phyloP scores from a whole-genome alignment of 202 grass and related monocot genomes.

The Zizania palustris region DNA sequence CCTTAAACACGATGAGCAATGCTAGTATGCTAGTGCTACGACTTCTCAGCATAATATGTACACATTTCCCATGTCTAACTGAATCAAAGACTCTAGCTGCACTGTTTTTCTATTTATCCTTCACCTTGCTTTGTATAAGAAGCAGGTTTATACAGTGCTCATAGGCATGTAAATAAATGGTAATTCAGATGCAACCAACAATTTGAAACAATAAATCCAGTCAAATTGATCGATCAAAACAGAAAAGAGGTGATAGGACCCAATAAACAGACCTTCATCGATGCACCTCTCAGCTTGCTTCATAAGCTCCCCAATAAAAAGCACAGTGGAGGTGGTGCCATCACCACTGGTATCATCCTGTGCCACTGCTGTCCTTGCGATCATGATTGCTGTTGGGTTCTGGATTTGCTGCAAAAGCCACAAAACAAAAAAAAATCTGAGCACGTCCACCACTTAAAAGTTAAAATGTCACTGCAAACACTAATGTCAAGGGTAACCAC shows the following conservation, averaged over 20 bases:
- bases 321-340: slow-evolving; percentile 92
- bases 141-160: background rate
- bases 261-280: slow-evolving; percentile 64
- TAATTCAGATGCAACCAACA: background rate
- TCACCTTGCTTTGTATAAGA: background rate
- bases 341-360: slow-evolving; percentile 88
- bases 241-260: background rate
- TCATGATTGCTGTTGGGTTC: slow-evolving; percentile 97
- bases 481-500: background rate
- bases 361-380: slow-evolving; percentile 85
- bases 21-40: background rate
- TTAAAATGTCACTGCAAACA: background rate
- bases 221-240: background rate
- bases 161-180: background rate
- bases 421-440: background rate
- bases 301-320: slow-evolving; percentile 96
- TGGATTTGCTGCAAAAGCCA: slow-evolving; percentile 73
- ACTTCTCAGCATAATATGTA: background rate
- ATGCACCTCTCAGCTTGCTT: slow-evolving; percentile 88
- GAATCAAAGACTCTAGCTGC: background rate
- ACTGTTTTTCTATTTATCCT: slow-evolving; percentile 10
- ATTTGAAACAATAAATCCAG: background rate
- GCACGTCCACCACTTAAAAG: background rate
- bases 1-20: background rate
- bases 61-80: background rate